Base-by-base conservation (phyloP, 2,329 filamentous ascomycete species). In the Aspergillus transmontanensis region DNA sequence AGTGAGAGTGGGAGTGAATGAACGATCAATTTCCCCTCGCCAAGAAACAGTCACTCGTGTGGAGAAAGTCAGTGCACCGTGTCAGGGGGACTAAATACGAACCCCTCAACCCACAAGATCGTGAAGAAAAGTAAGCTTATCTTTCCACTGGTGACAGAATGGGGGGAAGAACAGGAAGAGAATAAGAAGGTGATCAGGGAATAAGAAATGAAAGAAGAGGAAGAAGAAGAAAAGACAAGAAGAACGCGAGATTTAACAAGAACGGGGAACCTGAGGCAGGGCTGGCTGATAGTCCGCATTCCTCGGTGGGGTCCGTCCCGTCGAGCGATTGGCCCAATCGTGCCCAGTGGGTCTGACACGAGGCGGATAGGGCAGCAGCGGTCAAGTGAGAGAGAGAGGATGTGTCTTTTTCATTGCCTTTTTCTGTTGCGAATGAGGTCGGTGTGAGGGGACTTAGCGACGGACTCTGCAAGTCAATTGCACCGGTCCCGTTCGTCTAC, bases 351-450 rank as follows among this genome's bases (percentile, higher is more conserved):
- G 56, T 53, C 62, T 34, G 57, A 53, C 59, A 61, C 59, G 59
- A 64, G 59, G 56, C 59, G 39, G 39, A 41, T 64, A 64, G 59
- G 62, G 59, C 62, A 59, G 53, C 59, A 30, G 39, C 26, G 54
- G 48, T 61, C 59, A 56, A 51, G 19, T 36, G 30, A 43, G 9
- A 41, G 39, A n/a, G 32, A 12, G 32, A 11, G 32, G 32, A 34
- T 34, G 32, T 6, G 16, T 19, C 39, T 41, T 41, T 41, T 41
- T 41, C 6, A 12, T 41, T 19, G 7, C 39, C 39, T n/a, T 41
- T 9, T n/a, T 41, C 26, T 41, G 39, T 41, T n/a, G 6, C 16
- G 16, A 41, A 9, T 9, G 39, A 7, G 16, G 39, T 41, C 16
- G 39, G 6, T 19, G 39, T 19, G 16, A 41, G 39, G 19, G 19